Conservation (phyloP, 2,329 filamentous ascomycete species). For the Diaporthe velutina region DNA sequence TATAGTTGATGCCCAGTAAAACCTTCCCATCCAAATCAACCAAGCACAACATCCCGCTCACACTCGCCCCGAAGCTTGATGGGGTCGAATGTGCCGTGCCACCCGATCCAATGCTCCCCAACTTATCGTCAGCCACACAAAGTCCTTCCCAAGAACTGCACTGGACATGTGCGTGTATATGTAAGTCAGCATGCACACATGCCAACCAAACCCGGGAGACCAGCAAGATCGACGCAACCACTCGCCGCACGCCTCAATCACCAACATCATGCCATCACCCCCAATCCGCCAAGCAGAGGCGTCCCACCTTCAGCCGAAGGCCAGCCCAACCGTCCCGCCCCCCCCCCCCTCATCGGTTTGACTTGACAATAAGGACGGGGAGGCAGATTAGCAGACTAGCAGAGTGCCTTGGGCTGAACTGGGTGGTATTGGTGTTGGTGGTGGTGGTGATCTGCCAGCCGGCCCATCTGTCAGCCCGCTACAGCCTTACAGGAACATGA, state of each 20-base stretch:
- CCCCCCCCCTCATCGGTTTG: background rate
- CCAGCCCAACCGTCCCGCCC: background rate
- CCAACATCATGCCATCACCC: slow-evolving; percentile 16
- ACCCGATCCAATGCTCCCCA: background rate
- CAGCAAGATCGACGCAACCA: background rate
- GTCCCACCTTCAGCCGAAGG: background rate
- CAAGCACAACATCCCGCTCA: slow-evolving; percentile 11
- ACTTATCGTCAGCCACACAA: background rate
- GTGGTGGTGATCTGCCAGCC: background rate
- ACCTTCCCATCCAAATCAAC: background rate
- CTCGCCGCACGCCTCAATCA: slow-evolving; percentile 8
- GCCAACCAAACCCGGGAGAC: background rate
- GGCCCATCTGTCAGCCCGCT: slow-evolving; percentile 6
- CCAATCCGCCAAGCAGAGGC: slow-evolving; percentile 16
- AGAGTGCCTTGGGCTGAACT: too few relatives aligned
- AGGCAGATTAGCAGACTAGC: background rate
- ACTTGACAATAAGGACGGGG: background rate
- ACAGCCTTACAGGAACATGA: slow-evolving; percentile 13
- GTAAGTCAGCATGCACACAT: background rate
- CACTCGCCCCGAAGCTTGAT: background rate
- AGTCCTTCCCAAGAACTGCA: slow-evolving; percentile 5
- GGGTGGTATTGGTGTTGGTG: too few relatives aligned
- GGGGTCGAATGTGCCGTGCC: background rate
- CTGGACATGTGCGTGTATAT: background rate
- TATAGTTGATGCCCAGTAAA: background rate